Percentiles rank a stretch among this genome's conserved stretches.
Conservation (phyloP, 345 rosid species). For the Laguncularia racemosa region DNA sequence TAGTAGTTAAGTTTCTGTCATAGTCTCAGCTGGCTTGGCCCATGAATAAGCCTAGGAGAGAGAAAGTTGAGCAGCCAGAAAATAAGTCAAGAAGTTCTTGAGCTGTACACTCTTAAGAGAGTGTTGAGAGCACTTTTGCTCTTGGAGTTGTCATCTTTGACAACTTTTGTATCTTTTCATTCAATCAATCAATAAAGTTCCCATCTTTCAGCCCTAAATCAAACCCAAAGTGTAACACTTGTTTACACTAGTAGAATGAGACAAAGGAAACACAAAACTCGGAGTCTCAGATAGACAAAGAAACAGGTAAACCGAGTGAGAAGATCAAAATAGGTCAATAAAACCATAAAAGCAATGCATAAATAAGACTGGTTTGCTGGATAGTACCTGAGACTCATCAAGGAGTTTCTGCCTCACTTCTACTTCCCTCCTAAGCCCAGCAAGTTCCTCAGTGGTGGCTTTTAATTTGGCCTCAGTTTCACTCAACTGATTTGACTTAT, state of each 20-base stretch:
- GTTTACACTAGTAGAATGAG: background rate
- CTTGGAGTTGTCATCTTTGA: too few species aligned
- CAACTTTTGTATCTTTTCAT: too few species aligned
- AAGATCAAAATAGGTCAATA: background rate
- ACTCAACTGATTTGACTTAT: conserved; percentile 46
- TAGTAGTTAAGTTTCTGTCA: too few species aligned
- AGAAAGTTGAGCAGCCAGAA: too few species aligned
- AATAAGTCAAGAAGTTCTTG: too few species aligned
- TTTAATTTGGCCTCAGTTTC: conserved; percentile 62
- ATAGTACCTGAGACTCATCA: conserved; percentile 90
- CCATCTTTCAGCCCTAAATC: too few species aligned
- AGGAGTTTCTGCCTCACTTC: conserved; percentile 75
- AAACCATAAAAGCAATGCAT: background rate
- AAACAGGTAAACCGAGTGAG: background rate
- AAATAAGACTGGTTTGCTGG: background rate
- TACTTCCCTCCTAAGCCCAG: conserved; percentile 55
- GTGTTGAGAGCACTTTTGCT: too few species aligned
- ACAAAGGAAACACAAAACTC: background rate
- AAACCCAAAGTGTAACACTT: too few species aligned
- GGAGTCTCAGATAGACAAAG: background rate
- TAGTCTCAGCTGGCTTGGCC: too few species aligned
- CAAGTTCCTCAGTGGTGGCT: conserved; percentile 69
- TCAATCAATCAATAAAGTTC: too few species aligned
- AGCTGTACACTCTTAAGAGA: too few species aligned
- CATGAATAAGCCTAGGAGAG: too few species aligned